These are phyloP conservation scores for Thraustochytrium striatum DNA, from an alignment of 352 stramenopile genomes.

Conservation along the genomic window DNA sequence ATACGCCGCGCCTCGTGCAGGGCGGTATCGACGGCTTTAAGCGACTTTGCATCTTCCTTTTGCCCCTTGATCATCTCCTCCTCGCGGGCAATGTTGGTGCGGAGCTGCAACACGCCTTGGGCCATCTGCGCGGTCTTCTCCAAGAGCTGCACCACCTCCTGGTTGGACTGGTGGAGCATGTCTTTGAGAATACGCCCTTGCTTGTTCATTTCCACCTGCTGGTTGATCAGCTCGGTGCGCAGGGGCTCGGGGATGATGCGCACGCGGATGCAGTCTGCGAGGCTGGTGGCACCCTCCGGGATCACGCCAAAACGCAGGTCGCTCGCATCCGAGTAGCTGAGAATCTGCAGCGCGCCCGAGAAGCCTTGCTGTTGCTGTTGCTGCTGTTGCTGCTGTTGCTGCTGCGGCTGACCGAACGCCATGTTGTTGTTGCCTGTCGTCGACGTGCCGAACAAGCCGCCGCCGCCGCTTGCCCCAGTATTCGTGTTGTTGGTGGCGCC, in stretches of 20 bases:
- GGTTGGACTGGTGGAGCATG: constrained; percentile 38
- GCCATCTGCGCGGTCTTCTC: constrained; percentile 40
- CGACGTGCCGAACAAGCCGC: not conserved
- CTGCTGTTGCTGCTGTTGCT: constrained; percentile 12
- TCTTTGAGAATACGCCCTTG: constrained; percentile 2
- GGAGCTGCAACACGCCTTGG: constrained; percentile 29
- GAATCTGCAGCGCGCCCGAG: constrained; percentile 7
- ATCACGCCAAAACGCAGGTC: constrained; percentile 22
- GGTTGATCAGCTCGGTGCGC: constrained; percentile 14
- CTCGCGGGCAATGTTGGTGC: constrained; percentile 7
- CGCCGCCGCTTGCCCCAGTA: not conserved
- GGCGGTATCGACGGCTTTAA: constrained; percentile 27
- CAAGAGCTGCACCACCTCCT: not conserved
- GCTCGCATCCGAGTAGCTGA: constrained; percentile 32
- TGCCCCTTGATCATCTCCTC: constrained; percentile 29
- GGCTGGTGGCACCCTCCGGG: not conserved
- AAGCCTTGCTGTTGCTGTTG: constrained; percentile 21
- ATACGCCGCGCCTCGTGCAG: constrained; percentile 42
- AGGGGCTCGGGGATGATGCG: constrained; percentile 19
- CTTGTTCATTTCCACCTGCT: constrained; percentile 42
- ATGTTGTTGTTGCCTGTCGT: not conserved
- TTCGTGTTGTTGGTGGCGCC: constrained; percentile 19
- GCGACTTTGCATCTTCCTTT: constrained; percentile 22
- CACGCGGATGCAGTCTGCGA: constrained; percentile 25
- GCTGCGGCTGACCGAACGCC: not conserved